Conservation (phyloP, 805 yeast species). For the Huiozyma naganishii region DNA sequence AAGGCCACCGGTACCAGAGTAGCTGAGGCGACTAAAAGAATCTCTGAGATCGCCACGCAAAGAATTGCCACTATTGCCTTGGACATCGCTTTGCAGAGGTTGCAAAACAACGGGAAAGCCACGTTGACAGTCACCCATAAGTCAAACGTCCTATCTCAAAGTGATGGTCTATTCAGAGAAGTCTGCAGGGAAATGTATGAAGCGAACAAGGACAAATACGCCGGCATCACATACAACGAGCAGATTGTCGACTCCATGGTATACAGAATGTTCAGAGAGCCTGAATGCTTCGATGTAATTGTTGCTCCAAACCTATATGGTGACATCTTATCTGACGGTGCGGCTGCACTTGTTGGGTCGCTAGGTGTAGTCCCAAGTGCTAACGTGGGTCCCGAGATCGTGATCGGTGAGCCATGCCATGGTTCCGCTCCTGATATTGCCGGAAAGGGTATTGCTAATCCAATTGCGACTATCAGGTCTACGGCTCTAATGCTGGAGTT, state of each 20-base stretch:
- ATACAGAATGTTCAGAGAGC: constrained; percentile 97
- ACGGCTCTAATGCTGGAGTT: constrained; percentile 96
- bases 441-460: constrained; percentile 90
- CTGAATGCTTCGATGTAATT: constrained; percentile 91
- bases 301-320: constrained; percentile 98
- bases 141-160: constrained; percentile 83
- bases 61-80: constrained; percentile 85
- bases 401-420: constrained; percentile 98
- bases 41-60: constrained; percentile 75
- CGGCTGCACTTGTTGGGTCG: constrained; percentile 96
- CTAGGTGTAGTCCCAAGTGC: constrained; percentile 97
- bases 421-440: constrained; percentile 99
- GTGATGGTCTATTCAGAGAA: constrained; percentile 96
- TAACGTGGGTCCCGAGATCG: constrained; percentile 91
- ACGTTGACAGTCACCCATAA: constrained; percentile 86
- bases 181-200: constrained; percentile 39
- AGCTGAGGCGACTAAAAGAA: constrained; percentile 97
- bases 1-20: constrained; percentile 75
- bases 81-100: constrained; percentile 87
- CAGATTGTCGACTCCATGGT: constrained; percentile 99
- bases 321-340: constrained; percentile 94
- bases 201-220: constrained; percentile 46
- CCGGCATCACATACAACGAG: constrained; percentile 63
- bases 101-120: constrained; percentile 53
- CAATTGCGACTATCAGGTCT: constrained; percentile 95